A percentile compares a stretch with the other conserved stretches of the same genome.
phyloP scores from a whole-genome alignment of 768 basidiomycete genomes.

The Chalciporus chontae region DNA sequence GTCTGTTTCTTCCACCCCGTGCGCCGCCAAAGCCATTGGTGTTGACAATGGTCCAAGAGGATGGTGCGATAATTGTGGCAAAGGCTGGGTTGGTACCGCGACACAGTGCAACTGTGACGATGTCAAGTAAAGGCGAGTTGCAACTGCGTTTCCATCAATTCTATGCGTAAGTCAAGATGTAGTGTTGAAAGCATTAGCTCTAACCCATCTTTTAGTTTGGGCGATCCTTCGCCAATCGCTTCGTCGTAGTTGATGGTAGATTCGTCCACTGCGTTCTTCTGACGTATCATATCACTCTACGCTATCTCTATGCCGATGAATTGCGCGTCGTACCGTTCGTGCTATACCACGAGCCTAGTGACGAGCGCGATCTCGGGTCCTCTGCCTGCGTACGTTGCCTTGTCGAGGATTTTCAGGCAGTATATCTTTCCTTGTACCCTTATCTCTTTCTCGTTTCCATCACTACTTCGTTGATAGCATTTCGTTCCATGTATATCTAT shows the following conservation, averaged over 20 bases:
- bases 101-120: conserved; percentile 60
- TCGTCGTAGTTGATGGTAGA: conserved; percentile 39
- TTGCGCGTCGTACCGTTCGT: conserved; percentile 66
- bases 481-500: conserved; percentile 9
- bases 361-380: conserved; percentile 62
- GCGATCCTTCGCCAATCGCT: conserved; percentile 38
- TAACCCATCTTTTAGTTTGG: conserved; percentile 26
- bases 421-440: conserved; percentile 14
- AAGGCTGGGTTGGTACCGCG: conserved; percentile 56
- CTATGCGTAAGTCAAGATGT: conserved; percentile 26
- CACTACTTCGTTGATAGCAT: conserved; percentile 4
- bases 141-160: neutral
- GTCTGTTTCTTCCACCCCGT: conserved; percentile 40
- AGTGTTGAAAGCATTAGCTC: conserved; percentile 1
- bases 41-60: conserved; percentile 58
- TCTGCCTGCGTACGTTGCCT: conserved; percentile 21
- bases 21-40: conserved; percentile 53
- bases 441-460: neutral
- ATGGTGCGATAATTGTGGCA: conserved; percentile 78
- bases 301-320: conserved; percentile 47
- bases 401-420: conserved; percentile 24
- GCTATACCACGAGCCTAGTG: conserved; percentile 50
- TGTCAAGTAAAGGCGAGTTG: conserved; percentile 48
- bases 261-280: conserved; percentile 31
- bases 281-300: conserved; percentile 34